A percentile compares a stretch with the other conserved stretches of the same genome.
phyloP scores from a whole-genome alignment of 495 filamentous ascomycete species.

The Chaetomium tenue region DNA sequence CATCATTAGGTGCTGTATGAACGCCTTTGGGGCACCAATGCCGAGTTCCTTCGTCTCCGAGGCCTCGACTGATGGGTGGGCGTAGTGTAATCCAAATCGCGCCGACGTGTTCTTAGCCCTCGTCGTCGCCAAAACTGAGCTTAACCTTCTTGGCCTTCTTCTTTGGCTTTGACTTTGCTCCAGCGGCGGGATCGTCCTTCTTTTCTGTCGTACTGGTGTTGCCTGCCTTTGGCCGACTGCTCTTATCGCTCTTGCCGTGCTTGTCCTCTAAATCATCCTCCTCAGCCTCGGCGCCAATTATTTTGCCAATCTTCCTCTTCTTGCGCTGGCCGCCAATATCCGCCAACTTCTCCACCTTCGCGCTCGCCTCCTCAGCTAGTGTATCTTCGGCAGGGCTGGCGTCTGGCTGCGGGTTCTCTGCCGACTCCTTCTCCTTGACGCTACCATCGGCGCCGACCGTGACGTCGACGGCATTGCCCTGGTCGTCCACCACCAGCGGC shows the following conservation, averaged over 20 bases:
- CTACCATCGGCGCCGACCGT: conserved; percentile 41
- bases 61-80: too few relatives aligned
- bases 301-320: conserved; percentile 51
- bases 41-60: too few relatives aligned
- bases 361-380: background rate
- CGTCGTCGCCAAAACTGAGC: conserved; percentile 57
- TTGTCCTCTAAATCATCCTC: conserved; percentile 24
- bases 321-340: conserved; percentile 40
- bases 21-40: too few relatives aligned
- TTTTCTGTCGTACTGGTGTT: conserved; percentile 10
- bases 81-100: too few relatives aligned
- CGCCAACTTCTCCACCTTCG: conserved; percentile 1
- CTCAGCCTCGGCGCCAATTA: conserved; percentile 28
- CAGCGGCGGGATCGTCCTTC: conserved; percentile 14
- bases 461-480: conserved; percentile 43
- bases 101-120: conserved; percentile 31
- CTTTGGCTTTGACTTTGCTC: conserved; percentile 28
- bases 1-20: too few relatives aligned
- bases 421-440: conserved; percentile 17
- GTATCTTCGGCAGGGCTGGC: background rate
- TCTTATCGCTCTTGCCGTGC: conserved; percentile 16
- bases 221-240: conserved; percentile 18
- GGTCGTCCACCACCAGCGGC: conserved; percentile 48
- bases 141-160: conserved; percentile 60
- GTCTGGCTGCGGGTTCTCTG: background rate